Evolutionary conservation across 129 eudicot genomes (phyloP).

Genomic region (Rutidosis leptorrhynchoides): DNA sequence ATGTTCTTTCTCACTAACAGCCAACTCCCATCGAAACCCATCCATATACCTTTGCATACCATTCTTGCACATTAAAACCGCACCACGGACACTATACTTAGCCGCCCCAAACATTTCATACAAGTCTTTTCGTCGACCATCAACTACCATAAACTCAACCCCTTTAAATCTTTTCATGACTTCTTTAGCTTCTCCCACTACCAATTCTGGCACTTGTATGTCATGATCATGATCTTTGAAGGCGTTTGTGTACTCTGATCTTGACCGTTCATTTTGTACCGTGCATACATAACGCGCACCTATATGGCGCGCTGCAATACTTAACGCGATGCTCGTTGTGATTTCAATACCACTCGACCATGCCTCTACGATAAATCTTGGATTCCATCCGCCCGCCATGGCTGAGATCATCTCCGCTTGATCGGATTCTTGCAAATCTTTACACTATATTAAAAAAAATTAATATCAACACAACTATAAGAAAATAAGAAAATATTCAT

Average conservation of each 20-base stretch:
- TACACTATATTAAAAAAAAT: slow-evolving; percentile 31
- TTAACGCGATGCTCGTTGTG: slow-evolving; percentile 43
- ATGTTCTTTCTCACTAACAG: slow-evolving; percentile 17
- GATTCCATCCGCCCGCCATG: slow-evolving; percentile 56
- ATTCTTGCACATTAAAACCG: slow-evolving; percentile 43
- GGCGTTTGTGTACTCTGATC: slow-evolving; percentile 31
- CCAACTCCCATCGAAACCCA: slow-evolving; percentile 36
- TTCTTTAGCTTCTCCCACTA: slow-evolving; percentile 47
- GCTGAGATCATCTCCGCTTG: slow-evolving; percentile 53
- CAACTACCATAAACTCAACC: slow-evolving; percentile 56
- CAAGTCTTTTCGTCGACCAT: slow-evolving; percentile 40
- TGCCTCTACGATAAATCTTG: slow-evolving; percentile 43
- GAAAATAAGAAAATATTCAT: neutral
- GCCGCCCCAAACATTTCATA: slow-evolving; percentile 31
- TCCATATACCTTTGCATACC: slow-evolving; percentile 15
- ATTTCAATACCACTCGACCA: slow-evolving; percentile 35
- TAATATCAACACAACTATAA: neutral
- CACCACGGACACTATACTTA: slow-evolving; percentile 41
- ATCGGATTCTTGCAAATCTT: slow-evolving; percentile 27
- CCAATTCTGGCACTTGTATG: slow-evolving; percentile 36
- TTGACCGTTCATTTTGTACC: slow-evolving; percentile 36
- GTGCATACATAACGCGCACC: slow-evolving; percentile 54
- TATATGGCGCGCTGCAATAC: slow-evolving; percentile 39
- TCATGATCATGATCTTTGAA: slow-evolving; percentile 15
- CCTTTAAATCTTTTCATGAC: slow-evolving; percentile 31